phyloP scores from a whole-genome alignment of 805 yeast species.

The Komagataella phaffii region DNA sequence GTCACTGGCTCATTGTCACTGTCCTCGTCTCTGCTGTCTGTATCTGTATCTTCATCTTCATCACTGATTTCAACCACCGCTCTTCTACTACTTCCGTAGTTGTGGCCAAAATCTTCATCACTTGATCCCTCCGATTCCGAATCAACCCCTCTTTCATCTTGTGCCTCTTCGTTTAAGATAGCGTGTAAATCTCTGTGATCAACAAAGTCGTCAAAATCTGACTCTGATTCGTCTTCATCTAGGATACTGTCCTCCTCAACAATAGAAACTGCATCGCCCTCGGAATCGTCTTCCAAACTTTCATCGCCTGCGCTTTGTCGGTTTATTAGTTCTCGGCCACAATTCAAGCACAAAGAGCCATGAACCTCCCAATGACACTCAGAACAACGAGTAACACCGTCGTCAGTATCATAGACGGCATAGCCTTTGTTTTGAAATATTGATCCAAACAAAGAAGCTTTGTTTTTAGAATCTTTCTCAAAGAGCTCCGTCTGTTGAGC shows the following conservation, averaged over 20 bases:
- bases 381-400: slow-evolving; percentile 65
- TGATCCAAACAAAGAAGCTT: slow-evolving; percentile 29
- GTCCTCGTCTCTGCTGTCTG: background rate
- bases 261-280: slow-evolving; percentile 5
- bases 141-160: background rate
- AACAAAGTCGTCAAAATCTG: background rate
- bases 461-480: slow-evolving; percentile 17
- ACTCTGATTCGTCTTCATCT: background rate
- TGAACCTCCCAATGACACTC: slow-evolving; percentile 73
- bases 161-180: background rate
- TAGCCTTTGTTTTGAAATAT: slow-evolving; percentile 33
- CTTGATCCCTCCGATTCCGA: background rate
- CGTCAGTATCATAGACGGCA: slow-evolving; percentile 46
- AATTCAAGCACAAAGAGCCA: slow-evolving; percentile 54
- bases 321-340: slow-evolving; percentile 36
- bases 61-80: background rate
- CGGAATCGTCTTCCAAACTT: slow-evolving; percentile 6
- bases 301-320: slow-evolving; percentile 5
- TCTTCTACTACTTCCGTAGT: background rate
- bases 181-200: background rate
- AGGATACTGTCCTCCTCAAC: background rate
- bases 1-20: background rate
- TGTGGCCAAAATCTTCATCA: background rate
- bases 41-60: background rate
- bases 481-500: background rate